Evolutionary conservation across 805 yeast genomes (phyloP).

Genomic region (Nematodospora valgi): DNA sequence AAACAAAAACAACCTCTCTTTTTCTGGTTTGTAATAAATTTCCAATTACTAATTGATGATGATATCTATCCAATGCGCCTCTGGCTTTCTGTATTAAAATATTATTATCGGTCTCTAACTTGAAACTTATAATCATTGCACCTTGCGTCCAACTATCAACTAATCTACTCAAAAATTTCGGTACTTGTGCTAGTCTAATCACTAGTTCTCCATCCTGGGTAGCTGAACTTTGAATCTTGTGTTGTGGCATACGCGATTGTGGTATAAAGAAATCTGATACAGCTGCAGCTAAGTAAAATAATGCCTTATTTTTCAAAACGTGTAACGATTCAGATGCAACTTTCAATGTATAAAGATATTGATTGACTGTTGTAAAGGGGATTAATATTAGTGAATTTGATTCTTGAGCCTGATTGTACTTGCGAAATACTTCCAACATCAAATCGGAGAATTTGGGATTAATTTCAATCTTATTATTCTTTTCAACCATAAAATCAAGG

Average conservation of each 20-base stretch:
- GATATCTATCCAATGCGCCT: slow-evolving; percentile 78
- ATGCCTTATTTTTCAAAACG: slow-evolving; percentile 50
- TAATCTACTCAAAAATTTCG: slow-evolving; percentile 82
- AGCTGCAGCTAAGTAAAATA: slow-evolving; percentile 94
- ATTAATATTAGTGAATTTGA: slow-evolving; percentile 57
- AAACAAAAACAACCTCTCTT: slow-evolving; percentile 81
- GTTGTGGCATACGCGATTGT: slow-evolving; percentile 79
- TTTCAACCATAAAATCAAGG: slow-evolving; percentile 72
- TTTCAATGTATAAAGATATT: slow-evolving; percentile 81
- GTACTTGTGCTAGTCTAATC: slow-evolving; percentile 91
- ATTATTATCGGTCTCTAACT: slow-evolving; percentile 79
- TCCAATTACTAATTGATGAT: slow-evolving; percentile 93
- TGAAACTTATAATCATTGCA: slow-evolving; percentile 92
- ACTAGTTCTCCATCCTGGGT: slow-evolving; percentile 73
- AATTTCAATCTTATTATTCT: slow-evolving; percentile 56
- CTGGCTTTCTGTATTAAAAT: slow-evolving; percentile 73
- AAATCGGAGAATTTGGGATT: slow-evolving; percentile 55
- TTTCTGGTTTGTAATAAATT: slow-evolving; percentile 87
- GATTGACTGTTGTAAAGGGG: slow-evolving; percentile 94
- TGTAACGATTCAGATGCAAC: slow-evolving; percentile 60
- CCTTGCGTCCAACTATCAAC: slow-evolving; percentile 94
- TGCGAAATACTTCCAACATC: slow-evolving; percentile 57
- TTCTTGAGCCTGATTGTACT: slow-evolving; percentile 49
- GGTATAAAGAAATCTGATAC: slow-evolving; percentile 97
- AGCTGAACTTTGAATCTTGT: slow-evolving; percentile 78